These are phyloP conservation scores for Xylaria longipes DNA, from an alignment of 495 filamentous ascomycete species.

Conservation along the genomic window DNA sequence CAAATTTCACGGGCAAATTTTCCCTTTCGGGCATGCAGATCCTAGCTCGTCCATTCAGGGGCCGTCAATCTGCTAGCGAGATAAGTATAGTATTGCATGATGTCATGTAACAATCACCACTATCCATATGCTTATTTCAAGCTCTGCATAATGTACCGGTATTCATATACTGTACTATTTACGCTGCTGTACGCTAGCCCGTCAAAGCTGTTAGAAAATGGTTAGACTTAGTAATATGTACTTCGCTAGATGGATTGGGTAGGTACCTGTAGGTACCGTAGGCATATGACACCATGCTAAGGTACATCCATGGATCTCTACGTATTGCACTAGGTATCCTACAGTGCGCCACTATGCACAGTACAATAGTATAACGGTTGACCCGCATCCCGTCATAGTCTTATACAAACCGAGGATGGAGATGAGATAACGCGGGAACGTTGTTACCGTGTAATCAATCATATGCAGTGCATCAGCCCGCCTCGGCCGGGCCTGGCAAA, in stretches of 20 bases:
- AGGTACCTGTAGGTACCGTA: background rate
- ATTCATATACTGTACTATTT: too few relatives aligned
- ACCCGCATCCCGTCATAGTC: constrained; percentile 1
- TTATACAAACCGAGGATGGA: constrained; percentile 12
- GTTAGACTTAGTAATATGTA: constrained; percentile 8
- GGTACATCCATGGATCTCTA: background rate
- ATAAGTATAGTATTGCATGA: constrained; percentile 16
- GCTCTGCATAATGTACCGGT: background rate
- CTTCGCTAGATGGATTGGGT: background rate
- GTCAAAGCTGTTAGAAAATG: background rate
- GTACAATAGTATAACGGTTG: background rate
- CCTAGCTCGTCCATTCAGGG: constrained; percentile 4
- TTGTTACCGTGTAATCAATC: constrained; percentile 18
- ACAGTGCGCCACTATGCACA: constrained; percentile 7
- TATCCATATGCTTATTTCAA: background rate
- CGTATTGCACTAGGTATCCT: background rate
- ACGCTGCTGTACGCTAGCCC: too few relatives aligned
- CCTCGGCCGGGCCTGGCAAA: background rate
- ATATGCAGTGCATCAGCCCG: constrained; percentile 3
- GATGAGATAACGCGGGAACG: constrained; percentile 8
- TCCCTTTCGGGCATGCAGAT: constrained; percentile 5
- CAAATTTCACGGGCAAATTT: background rate
- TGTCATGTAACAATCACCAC: constrained; percentile 14
- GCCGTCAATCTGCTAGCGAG: background rate
- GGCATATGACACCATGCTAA: background rate